Evolutionary conservation across 495 filamentous ascomycete genomes (phyloP), one percentile per base, ranked within the genome.

Genomic region (Penicillium salamii): DNA sequence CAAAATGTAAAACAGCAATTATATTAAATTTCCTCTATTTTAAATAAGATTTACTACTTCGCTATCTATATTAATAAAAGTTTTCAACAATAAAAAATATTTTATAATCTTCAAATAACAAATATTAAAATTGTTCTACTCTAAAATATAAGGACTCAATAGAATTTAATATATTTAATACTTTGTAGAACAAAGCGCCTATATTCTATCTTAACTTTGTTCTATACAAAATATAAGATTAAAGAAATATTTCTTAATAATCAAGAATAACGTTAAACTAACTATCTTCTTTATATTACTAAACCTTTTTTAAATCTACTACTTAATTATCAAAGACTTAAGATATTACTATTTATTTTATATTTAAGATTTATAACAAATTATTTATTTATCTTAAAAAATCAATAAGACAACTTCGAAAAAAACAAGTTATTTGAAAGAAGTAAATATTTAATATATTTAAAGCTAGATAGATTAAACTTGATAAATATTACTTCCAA

Each of bases 111-210:
- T 15, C 19, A 48, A 24, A 38, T 13, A 36, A 17, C n/a, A n/a
- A n/a, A 8, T 23, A n/a, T 17, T 14, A 48, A 37, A 11, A 19
- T 48, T 7, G 17, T 48, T 14, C 45, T 23, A 4, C 38, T 48
- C n/a, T n/a, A 48, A 38, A 19, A 48, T 48, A 38, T 48, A 39
- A 38, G 24, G 38, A 48, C 23, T 39, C 32, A 19, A 28, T 28
- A 28, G 24, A 28, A 28, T 28, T 28, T 9, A 28, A 28, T 9
- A 4, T 28, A 28, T 28, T 23, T 48, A n/a, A 38, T 48, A 19
- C 33, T 48, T 39, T 19, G 17, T 38, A 19, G 21, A 3, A 21
- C 17, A 39, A 48, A 48, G 12, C 11, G 17, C 12, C 19, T 48
- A 9, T 14, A 13, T 3, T 2, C 2, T 19, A 18, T 21, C 31